A percentile compares a stretch with the other conserved stretches of the same genome.
Conservation (phyloP, 805 yeast species). For the Wickerhamiella spandovensis region DNA sequence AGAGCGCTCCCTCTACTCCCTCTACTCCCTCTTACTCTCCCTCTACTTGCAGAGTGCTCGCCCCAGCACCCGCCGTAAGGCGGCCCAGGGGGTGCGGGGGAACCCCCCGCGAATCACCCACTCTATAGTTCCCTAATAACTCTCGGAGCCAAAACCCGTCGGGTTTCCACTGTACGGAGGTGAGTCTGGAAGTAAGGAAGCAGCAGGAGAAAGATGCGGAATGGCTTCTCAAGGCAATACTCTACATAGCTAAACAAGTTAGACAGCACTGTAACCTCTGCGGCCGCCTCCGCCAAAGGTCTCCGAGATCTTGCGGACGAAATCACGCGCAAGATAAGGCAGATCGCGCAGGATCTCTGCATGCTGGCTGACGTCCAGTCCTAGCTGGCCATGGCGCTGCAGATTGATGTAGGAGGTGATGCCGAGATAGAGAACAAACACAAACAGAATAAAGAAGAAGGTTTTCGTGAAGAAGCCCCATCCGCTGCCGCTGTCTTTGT, state of each 20-base stretch:
- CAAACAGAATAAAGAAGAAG: slow-evolving; percentile 61
- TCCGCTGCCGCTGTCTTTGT: slow-evolving; percentile 28
- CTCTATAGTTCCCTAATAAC: too few relatives aligned
- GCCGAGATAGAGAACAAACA: slow-evolving; percentile 56
- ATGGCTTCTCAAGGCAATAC: too few relatives aligned
- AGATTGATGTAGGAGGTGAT: slow-evolving; percentile 67
- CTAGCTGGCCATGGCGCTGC: slow-evolving; percentile 52
- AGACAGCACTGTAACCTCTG: slow-evolving; percentile 92
- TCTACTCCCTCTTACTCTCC: too few relatives aligned
- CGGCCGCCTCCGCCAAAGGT: slow-evolving; percentile 56
- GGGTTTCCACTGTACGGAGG: too few relatives aligned
- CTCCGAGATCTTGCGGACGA: slow-evolving; percentile 51
- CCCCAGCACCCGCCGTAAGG: too few relatives aligned
- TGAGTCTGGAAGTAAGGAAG: too few relatives aligned
- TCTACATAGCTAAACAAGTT: slow-evolving; percentile 12
- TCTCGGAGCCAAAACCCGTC: too few relatives aligned
- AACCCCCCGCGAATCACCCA: too few relatives aligned
- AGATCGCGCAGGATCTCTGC: slow-evolving; percentile 47
- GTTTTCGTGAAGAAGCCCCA: slow-evolving; percentile 81
- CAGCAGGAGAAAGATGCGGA: too few relatives aligned
- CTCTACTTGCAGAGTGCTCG: too few relatives aligned
- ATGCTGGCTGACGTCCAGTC: slow-evolving; percentile 37
- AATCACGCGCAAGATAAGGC: slow-evolving; percentile 59
- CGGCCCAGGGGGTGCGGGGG: too few relatives aligned
- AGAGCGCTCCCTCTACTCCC: too few relatives aligned